These are phyloP conservation scores for Pseudogymnoascus sp. DNA, from an alignment of 2,329 filamentous ascomycete genomes.

Conservation along the genomic window DNA sequence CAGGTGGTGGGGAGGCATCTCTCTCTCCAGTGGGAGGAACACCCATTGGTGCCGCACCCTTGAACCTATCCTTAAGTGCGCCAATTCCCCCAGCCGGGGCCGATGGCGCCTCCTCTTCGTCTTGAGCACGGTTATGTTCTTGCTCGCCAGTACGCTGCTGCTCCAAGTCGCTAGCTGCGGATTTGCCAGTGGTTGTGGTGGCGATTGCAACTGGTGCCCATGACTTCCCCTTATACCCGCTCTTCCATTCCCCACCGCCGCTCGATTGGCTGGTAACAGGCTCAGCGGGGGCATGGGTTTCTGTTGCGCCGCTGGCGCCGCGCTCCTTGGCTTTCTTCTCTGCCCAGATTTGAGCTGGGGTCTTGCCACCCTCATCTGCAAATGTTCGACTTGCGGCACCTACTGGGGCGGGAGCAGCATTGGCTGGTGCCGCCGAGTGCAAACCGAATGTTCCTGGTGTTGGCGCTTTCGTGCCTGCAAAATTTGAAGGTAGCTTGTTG, in stretches of 20 bases:
- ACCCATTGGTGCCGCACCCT: slow-evolving; percentile 64
- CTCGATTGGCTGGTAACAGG: slow-evolving; percentile 61
- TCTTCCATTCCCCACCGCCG: slow-evolving; percentile 74
- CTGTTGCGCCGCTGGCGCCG: slow-evolving; percentile 44
- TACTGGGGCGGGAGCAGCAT: slow-evolving; percentile 49
- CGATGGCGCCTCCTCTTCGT: slow-evolving; percentile 42
- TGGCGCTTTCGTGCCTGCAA: slow-evolving; percentile 83
- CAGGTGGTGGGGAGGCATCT: slow-evolving; percentile 30
- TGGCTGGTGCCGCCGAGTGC: slow-evolving; percentile 50
- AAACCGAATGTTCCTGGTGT: slow-evolving; percentile 62
- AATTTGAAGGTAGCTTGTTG: slow-evolving; percentile 72
- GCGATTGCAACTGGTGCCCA: slow-evolving; percentile 79
- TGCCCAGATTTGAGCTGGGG: slow-evolving; percentile 92
- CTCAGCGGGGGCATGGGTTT: slow-evolving; percentile 38
- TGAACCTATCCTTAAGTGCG: slow-evolving; percentile 75
- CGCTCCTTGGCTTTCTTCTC: slow-evolving; percentile 88
- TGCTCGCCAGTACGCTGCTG: slow-evolving; percentile 57
- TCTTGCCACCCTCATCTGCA: slow-evolving; percentile 90
- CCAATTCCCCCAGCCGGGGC: slow-evolving; percentile 58
- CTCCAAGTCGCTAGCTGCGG: slow-evolving; percentile 38
- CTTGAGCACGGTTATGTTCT: slow-evolving; percentile 36
- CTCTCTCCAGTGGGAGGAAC: slow-evolving; percentile 31
- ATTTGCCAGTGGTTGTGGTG: slow-evolving; percentile 47
- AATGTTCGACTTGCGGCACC: slow-evolving; percentile 85
- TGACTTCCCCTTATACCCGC: slow-evolving; percentile 79